Conservation (phyloP, 1,284 basidiomycete genomes). For the Ganoderma resinaceum region DNA sequence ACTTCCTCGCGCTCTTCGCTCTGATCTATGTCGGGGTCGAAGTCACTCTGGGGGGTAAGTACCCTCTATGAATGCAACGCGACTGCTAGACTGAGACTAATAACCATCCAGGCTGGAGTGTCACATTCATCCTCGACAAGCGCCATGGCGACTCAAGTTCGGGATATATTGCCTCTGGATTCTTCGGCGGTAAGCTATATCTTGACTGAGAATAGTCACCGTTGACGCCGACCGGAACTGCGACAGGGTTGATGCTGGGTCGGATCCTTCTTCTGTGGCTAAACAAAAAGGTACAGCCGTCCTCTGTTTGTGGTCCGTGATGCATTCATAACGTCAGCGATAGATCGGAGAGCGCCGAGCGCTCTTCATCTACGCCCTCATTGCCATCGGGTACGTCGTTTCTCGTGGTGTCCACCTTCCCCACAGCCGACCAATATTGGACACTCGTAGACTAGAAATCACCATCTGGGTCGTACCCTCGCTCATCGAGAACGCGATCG, state of each 20-base stretch:
- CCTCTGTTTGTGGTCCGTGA: too few relatives aligned
- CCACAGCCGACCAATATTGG: neutral
- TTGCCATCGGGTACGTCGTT: conserved; percentile 65
- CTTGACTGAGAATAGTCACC: too few relatives aligned
- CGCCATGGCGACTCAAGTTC: conserved; percentile 40
- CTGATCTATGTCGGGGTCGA: conserved; percentile 69
- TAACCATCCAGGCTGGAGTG: conserved; percentile 19
- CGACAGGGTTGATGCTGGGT: conserved; percentile 64
- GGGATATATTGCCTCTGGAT: conserved; percentile 46
- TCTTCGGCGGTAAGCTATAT: conserved; percentile 40
- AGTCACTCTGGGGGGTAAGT: conserved; percentile 65
- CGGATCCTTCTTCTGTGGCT: conserved; percentile 62
- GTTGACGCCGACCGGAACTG: too few relatives aligned
- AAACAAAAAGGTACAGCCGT: conserved; percentile 54
- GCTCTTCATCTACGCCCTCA: conserved; percentile 57
- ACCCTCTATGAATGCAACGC: neutral
- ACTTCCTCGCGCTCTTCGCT: conserved; percentile 66
- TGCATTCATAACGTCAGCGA: too few relatives aligned
- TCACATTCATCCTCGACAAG: conserved; percentile 43
- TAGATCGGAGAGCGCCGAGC: conserved; percentile 62
- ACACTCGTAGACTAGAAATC: conserved; percentile 55
- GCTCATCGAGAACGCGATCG: conserved; percentile 64
- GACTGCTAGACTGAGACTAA: neutral
- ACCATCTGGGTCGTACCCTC: conserved; percentile 71
- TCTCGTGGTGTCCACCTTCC: too few relatives aligned